Evolutionary conservation across 139 green algal species (phyloP), one percentile per base, ranked within the genome.

Genomic region (Micromonas commoda): DNA sequence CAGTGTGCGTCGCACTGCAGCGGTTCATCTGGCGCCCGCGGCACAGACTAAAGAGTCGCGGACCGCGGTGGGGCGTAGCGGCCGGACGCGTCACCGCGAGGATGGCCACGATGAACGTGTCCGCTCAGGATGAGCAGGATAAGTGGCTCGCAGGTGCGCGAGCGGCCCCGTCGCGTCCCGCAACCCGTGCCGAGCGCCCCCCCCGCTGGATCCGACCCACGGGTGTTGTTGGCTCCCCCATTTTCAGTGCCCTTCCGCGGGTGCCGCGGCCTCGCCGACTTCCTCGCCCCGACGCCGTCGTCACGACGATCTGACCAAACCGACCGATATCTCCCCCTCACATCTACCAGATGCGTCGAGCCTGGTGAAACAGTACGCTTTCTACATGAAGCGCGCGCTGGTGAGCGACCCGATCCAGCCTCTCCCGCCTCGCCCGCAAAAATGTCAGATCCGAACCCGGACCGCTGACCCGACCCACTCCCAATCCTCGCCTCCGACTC

Each of bases 331-430:
- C 45, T 16, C 45, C 45, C 45, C 9, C 45, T 57, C 45, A 9
- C 45, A 16, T 57, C 45, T 57, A 9, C 9, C 61, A 73, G 66
- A 73, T 16, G 66, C 66, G 31, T 26, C n/a, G 5, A 31, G 2
- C 33, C 21, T 53, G 9, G 71, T 77, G n/a, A 77, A 77, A 24
- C 37, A 77, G 39, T 35, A 77, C 71, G 71, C 71, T 13, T 66
- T 33, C 2, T 57, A 77, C 37, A 77, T 77, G 71, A 77, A 77
- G 29, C 71, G 52, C 24, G 71, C 71, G 51, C 21, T 77, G n/a
- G 71, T 74, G 61, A 13, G 61, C 28, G 52, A 6, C n/a, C 5
- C n/a, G 26, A 6, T 68, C 61, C 4, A 6, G 61, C 13, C 61
- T 29, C 13, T 20, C 16, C 61, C n/a, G 24, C n/a, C 61, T 32